A percentile compares a stretch with the other conserved stretches of the same genome.
Evolutionary conservation across 2,329 filamentous ascomycete genomes (phyloP).

Genomic region (Sporothrix sp.): DNA sequence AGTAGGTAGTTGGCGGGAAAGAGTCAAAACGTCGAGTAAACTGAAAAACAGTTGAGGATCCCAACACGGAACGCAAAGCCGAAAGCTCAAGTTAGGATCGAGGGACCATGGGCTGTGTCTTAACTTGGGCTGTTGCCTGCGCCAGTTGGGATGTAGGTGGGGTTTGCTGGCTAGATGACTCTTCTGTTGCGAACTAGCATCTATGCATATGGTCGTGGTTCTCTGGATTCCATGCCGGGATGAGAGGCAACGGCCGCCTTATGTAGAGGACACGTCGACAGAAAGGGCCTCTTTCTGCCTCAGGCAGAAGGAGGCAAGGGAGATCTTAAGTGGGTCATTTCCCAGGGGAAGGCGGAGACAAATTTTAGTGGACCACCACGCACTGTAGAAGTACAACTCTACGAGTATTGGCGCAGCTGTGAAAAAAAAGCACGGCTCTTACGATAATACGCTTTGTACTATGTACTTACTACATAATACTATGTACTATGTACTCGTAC

Average conservation of each 20-base stretch:
- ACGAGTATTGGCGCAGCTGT: constrained; percentile 12
- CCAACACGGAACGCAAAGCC: background rate
- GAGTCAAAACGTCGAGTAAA: background rate
- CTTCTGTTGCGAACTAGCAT: background rate
- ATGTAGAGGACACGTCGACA: constrained; percentile 20
- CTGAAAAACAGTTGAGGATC: background rate
- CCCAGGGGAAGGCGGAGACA: background rate
- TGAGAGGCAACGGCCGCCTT: constrained; percentile 10
- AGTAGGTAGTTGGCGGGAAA: too few species aligned
- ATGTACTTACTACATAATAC: background rate
- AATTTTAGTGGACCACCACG: constrained; percentile 7
- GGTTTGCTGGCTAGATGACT: constrained; percentile 2
- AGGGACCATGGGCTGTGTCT: constrained; percentile 6
- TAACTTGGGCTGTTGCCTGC: constrained; percentile 13
- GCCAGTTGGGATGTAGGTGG: background rate
- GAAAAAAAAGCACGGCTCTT: background rate
- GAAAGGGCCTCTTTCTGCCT: constrained; percentile 11
- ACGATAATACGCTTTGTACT: background rate
- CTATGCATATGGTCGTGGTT: background rate
- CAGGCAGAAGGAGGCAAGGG: constrained; percentile 13
- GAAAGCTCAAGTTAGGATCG: background rate
- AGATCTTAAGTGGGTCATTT: background rate
- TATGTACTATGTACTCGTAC: background rate
- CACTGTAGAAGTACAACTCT: too few species aligned
- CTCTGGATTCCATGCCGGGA: background rate